A percentile compares a stretch with the other conserved stretches of the same genome.
These are phyloP conservation scores for Pyrus bretschneideri DNA, from an alignment of 306 rosid genomes.

Conservation along the genomic window DNA sequence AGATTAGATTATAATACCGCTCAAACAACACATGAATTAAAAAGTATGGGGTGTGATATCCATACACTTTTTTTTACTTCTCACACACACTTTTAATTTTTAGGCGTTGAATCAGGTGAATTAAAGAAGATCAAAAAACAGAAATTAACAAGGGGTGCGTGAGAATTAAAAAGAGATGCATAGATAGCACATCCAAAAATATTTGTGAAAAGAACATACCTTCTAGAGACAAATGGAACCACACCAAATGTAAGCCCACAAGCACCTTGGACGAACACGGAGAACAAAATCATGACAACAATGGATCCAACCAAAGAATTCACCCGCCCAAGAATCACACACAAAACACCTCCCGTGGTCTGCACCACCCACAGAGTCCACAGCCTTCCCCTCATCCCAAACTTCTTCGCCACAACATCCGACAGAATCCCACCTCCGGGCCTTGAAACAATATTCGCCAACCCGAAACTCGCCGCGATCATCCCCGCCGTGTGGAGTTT, in stretches of 20 bases:
- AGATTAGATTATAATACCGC: too few species aligned
- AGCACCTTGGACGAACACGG: slow-evolving; percentile 74
- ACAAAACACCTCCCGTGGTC: slow-evolving; percentile 61
- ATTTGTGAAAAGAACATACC: slow-evolving; percentile 27
- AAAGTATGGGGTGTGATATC: not conserved
- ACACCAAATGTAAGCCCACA: slow-evolving; percentile 94
- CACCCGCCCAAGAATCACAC: slow-evolving; percentile 52
- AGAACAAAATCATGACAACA: slow-evolving; percentile 64
- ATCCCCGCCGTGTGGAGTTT: slow-evolving; percentile 69
- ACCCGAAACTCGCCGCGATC: slow-evolving; percentile 70
- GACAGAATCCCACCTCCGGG: slow-evolving; percentile 73
- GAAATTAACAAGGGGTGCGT: too few species aligned
- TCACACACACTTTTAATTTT: too few species aligned
- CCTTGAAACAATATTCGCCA: slow-evolving; percentile 63
- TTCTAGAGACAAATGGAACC: slow-evolving; percentile 85
- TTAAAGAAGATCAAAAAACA: too few species aligned
- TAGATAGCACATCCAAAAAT: not conserved
- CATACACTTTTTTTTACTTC: too few species aligned
- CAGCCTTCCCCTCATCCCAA: slow-evolving; percentile 83
- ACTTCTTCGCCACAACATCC: slow-evolving; percentile 49
- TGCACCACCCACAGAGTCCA: slow-evolving; percentile 73
- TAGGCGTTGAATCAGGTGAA: too few species aligned
- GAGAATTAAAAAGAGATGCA: too few species aligned
- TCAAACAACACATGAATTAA: not conserved
- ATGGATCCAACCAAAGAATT: slow-evolving; percentile 46